Evolutionary conservation across 306 rosid genomes (phyloP), one percentile per base, ranked within the genome.

Genomic region (Quercus rubra): DNA sequence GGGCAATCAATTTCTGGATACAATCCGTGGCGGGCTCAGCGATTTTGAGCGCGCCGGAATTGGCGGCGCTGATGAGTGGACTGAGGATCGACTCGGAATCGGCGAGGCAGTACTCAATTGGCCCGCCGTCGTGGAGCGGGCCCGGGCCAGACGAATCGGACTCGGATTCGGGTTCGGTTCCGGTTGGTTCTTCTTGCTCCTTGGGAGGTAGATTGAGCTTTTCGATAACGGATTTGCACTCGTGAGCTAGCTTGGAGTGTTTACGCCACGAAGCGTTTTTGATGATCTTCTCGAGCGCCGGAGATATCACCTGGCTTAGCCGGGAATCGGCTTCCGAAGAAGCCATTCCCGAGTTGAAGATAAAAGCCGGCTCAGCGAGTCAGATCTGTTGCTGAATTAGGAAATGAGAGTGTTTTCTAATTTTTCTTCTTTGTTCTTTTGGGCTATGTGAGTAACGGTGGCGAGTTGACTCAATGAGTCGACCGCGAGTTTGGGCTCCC

Each of bases 241-340:
- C 94, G 77, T 84, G 90, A 52, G 92, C 94, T 79, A 96, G 95
- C 86, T 85, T 96, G 64, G 94, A 90, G 71, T 96, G 98, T 87
- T 96, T 96, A 25, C 96, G 89, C 99, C 99, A 96, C 1, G 99
- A 96, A 62, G 96, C 97, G 85, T 93, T 93, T 80, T 91, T 96
- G 57, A 93, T 58, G 82, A 96, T 93, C 79, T 89, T 91, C 75
- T 96, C 98, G 33, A 96, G 96, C 73, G 99, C 94, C 61, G 99
- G 99, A 28, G 89, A 78, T 35, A 96, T 64, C 56, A 88, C 92
- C 96, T 83, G 92, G 83, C 88, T 89, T 81, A 96, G 89, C 77
- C 99, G 99, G 98, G 99, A 96, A 93, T 88, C 90, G 91, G 93
- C 98, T 96, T 91, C 99, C 96, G 91, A 75, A 81, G 98, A 93